Percentiles rank a stretch among this genome's conserved stretches.
These are phyloP conservation scores for Neofusicoccum umdonicola DNA, from an alignment of 2,329 filamentous ascomycete genomes.

Conservation along the genomic window DNA sequence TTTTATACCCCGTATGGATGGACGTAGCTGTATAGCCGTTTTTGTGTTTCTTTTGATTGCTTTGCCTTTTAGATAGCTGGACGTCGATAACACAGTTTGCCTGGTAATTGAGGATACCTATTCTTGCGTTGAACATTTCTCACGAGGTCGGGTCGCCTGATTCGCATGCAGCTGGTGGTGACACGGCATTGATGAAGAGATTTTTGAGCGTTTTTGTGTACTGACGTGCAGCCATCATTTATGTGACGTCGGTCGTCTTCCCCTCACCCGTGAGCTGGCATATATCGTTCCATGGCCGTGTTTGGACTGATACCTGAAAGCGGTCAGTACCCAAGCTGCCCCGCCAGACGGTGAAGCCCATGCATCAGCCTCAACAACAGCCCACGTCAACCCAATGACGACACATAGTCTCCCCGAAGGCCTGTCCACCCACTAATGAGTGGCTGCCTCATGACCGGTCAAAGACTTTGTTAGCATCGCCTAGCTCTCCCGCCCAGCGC, in stretches of 20 bases:
- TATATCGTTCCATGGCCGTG: not conserved
- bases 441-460: constrained; percentile 13
- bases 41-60: not conserved
- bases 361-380: not conserved
- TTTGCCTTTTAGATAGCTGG: not conserved
- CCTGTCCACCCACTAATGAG: not conserved
- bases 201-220: not conserved
- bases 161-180: not conserved
- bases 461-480: not conserved
- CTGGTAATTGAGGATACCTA: constrained; percentile 2
- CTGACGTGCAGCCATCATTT: not conserved
- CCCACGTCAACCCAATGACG: not conserved
- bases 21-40: constrained; percentile 1
- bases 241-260: not conserved
- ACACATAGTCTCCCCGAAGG: not conserved
- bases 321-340: not conserved
- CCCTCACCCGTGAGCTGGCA: not conserved
- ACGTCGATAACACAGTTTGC: constrained; percentile 3
- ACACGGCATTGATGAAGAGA: not conserved
- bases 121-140: not conserved
- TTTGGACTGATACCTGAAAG: not conserved
- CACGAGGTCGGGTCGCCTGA: not conserved
- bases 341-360: not conserved
- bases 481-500: no score
- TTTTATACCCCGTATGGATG: constrained; percentile 13